Percentiles rank a stretch among this genome's conserved stretches.
Conservation (phyloP, 306 rosid genomes). For the Acacia crassicarpa region DNA sequence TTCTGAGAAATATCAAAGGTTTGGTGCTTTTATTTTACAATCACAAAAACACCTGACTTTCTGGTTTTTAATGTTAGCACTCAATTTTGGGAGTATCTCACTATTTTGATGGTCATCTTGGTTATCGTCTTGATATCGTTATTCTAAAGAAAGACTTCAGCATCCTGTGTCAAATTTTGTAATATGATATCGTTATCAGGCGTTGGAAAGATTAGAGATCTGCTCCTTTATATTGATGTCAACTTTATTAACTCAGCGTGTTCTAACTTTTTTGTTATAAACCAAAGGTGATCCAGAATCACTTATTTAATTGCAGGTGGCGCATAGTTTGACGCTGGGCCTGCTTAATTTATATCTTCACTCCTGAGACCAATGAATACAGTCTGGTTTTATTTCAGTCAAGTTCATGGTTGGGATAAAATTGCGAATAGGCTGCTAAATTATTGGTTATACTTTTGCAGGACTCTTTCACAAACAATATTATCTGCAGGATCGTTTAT, state of each 20-base stretch:
- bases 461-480: slow-evolving; percentile 34
- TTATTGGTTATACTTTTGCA: slow-evolving; percentile 47
- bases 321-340: neutral
- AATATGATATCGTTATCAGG: neutral
- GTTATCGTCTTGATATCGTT: neutral
- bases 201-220: neutral
- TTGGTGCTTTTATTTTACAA: slow-evolving; percentile 26
- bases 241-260: neutral
- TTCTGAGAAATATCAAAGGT: slow-evolving; percentile 21
- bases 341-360: neutral
- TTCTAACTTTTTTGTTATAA: neutral
- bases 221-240: neutral
- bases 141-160: neutral
- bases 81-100: slow-evolving; percentile 18
- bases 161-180: slow-evolving; percentile 8
- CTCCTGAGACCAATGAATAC: neutral
- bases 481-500: slow-evolving; percentile 33
- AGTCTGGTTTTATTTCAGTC: neutral
- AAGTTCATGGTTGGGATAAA: neutral
- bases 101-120: slow-evolving; percentile 6
- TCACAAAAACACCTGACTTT: neutral
- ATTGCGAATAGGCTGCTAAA: slow-evolving; percentile 29
- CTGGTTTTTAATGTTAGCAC: neutral
- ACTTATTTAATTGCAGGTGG: slow-evolving; percentile 10
- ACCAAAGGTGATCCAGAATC: neutral